Conservation (phyloP, 306 rosid species). For the Corylus americana region DNA sequence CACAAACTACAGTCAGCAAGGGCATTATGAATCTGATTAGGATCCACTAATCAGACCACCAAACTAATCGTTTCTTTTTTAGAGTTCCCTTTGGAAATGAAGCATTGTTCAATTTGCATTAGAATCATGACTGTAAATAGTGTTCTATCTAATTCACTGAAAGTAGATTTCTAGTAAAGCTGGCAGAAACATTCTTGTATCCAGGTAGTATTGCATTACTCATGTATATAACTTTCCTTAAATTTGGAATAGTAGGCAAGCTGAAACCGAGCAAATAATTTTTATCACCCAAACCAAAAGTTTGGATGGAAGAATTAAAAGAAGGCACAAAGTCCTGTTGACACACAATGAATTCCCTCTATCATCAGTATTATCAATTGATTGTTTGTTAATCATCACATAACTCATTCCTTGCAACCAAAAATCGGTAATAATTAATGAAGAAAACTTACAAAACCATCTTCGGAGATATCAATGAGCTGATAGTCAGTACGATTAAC, state of each 20-base stretch:
- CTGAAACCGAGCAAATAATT: neutral
- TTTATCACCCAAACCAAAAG: neutral
- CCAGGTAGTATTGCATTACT: neutral
- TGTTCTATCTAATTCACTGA: neutral
- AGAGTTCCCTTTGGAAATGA: neutral
- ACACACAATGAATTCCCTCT: neutral
- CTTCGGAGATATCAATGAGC: constrained; percentile 74
- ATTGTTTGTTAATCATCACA: neutral
- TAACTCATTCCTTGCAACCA: neutral
- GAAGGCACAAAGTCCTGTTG: neutral
- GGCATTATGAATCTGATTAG: neutral
- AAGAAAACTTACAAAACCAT: constrained; percentile 64
- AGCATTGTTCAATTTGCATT: neutral
- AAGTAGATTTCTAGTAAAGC: neutral
- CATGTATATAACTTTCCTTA: neutral
- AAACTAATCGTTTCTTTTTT: neutral
- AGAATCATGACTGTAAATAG: neutral
- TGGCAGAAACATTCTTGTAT: neutral
- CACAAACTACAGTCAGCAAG: neutral
- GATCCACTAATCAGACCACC: too few relatives aligned
- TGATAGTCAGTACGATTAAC: constrained; percentile 73
- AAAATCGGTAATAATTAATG: constrained; percentile 2
- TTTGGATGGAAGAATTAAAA: neutral
- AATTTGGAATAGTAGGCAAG: neutral
- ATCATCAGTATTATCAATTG: neutral